Conservation (phyloP, 805 yeast species). For the Ogataea nitratoaversa region DNA sequence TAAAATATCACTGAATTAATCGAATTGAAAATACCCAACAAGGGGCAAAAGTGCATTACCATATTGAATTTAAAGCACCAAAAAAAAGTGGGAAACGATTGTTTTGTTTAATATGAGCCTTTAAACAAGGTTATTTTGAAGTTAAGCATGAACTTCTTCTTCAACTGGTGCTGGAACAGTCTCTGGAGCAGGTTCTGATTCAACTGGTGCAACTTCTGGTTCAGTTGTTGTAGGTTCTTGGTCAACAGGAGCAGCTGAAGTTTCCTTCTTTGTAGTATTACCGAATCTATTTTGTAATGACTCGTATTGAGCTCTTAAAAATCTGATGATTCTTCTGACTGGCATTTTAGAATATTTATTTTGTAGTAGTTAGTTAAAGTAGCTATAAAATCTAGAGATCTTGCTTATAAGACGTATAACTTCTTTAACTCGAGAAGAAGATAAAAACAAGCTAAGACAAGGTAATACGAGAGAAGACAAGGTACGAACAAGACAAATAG, state of each 20-base stretch:
- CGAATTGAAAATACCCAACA: too few species aligned
- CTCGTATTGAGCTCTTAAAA: slow-evolving; percentile 30
- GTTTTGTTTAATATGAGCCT: too few species aligned
- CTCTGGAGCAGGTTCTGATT: slow-evolving; percentile 12
- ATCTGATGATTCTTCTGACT: slow-evolving; percentile 30
- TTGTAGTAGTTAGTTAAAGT: neutral
- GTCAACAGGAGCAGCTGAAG: slow-evolving; percentile 9
- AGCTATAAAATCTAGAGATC: too few species aligned
- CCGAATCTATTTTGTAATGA: slow-evolving; percentile 28
- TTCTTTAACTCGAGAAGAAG: too few species aligned
- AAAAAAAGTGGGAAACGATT: too few species aligned
- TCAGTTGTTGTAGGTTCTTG: too few species aligned
- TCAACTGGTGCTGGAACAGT: neutral
- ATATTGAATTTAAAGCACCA: too few species aligned
- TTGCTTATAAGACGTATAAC: too few species aligned
- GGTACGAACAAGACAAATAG: too few species aligned
- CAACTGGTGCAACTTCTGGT: slow-evolving; percentile 20
- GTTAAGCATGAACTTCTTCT: too few species aligned
- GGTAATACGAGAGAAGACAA: neutral
- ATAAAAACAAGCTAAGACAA: neutral
- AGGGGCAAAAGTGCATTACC: too few species aligned
- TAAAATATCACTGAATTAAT: too few species aligned
- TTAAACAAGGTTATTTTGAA: neutral
- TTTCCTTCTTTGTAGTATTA: slow-evolving; percentile 10
- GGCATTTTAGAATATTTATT: slow-evolving; percentile 24